Evolutionary conservation across 1,284 basidiomycete genomes (phyloP).

Genomic region (Coriolopsis trogii): DNA sequence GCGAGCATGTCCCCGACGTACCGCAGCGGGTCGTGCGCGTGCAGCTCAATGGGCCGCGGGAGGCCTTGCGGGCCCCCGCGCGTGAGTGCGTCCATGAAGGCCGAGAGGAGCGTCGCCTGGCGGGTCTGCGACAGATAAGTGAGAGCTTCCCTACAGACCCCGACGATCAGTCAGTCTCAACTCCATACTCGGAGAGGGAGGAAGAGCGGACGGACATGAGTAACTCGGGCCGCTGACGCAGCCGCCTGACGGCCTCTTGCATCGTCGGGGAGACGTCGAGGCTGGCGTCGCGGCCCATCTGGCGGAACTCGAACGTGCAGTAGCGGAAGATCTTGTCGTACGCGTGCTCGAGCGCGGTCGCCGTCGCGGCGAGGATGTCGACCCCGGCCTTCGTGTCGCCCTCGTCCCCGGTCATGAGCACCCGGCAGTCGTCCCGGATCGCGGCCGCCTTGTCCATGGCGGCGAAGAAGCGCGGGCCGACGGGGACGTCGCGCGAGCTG

Average conservation of each 20-base stretch:
- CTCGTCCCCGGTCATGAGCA: slow-evolving; percentile 65
- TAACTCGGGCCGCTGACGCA: slow-evolving; percentile 78
- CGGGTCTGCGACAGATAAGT: slow-evolving; percentile 80
- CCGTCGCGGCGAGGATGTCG: slow-evolving; percentile 88
- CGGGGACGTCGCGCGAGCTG: slow-evolving; percentile 76
- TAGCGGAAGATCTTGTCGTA: slow-evolving; percentile 90
- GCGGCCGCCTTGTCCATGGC: slow-evolving; percentile 87
- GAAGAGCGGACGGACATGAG: slow-evolving; percentile 58
- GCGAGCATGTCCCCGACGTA: slow-evolving; percentile 99
- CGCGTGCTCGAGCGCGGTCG: slow-evolving; percentile 83
- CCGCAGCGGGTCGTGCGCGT: slow-evolving; percentile 94
- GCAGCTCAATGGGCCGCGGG: slow-evolving; percentile 93
- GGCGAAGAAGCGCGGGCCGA: slow-evolving; percentile 76
- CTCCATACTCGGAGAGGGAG: not conserved
- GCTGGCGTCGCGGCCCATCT: slow-evolving; percentile 76
- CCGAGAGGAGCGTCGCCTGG: slow-evolving; percentile 75
- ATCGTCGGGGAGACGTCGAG: slow-evolving; percentile 78
- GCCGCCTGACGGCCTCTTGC: slow-evolving; percentile 74
- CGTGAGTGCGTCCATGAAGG: slow-evolving; percentile 89
- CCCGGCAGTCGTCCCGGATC: slow-evolving; percentile 84
- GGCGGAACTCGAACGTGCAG: slow-evolving; percentile 85
- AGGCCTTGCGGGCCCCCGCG: slow-evolving; percentile 87
- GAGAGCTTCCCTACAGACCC: slow-evolving; percentile 70
- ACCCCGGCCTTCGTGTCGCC: slow-evolving; percentile 49
- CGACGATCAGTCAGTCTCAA: not conserved